Percentiles rank a stretch among this genome's conserved stretches.
Evolutionary conservation across 2,329 filamentous ascomycete genomes (phyloP).

Genomic region (Thermoascus crustaceus): DNA sequence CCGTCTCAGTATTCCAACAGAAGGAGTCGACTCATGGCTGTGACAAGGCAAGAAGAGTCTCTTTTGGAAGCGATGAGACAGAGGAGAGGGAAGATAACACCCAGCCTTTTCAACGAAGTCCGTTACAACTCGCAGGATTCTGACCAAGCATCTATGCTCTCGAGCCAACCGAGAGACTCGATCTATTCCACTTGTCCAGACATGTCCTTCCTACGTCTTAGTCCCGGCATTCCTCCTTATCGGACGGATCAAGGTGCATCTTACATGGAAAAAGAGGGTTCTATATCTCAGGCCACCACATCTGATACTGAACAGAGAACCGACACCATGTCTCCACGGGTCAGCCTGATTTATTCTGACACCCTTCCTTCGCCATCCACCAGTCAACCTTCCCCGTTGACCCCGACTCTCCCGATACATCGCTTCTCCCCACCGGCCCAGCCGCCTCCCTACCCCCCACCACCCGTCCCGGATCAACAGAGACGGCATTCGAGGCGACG

Average conservation of each 20-base stretch:
- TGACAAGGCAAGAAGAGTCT: constrained; percentile 46
- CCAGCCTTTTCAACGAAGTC: constrained; percentile 29
- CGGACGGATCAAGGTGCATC: constrained; percentile 19
- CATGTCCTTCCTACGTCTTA: constrained; percentile 33
- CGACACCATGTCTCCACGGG: constrained; percentile 22
- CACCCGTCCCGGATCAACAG: constrained; percentile 24
- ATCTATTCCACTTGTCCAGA: constrained; percentile 30
- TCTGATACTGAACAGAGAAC: constrained; percentile 30
- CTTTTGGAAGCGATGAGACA: constrained; percentile 44
- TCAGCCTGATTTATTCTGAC: constrained; percentile 31
- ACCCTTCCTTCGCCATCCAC: constrained; percentile 30
- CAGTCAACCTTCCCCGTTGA: constrained; percentile 30
- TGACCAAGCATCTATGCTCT: constrained; percentile 23
- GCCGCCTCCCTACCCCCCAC: constrained; percentile 23
- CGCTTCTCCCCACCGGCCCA: constrained; percentile 30
- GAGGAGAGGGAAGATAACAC: constrained; percentile 40
- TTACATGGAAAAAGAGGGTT: constrained; percentile 20
- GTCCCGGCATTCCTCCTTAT: constrained; percentile 23
- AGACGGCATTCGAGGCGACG: constrained; percentile 32
- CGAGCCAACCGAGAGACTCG: constrained; percentile 23
- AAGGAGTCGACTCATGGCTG: constrained; percentile 43
- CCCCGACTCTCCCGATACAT: constrained; percentile 31
- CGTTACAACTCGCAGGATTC: constrained; percentile 12
- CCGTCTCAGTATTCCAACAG: constrained; percentile 22
- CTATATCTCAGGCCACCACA: constrained; percentile 19